Percentiles rank a stretch among this genome's conserved stretches.
Conservation (phyloP, 495 filamentous ascomycete genomes). For the Schizothecium vesticola region DNA sequence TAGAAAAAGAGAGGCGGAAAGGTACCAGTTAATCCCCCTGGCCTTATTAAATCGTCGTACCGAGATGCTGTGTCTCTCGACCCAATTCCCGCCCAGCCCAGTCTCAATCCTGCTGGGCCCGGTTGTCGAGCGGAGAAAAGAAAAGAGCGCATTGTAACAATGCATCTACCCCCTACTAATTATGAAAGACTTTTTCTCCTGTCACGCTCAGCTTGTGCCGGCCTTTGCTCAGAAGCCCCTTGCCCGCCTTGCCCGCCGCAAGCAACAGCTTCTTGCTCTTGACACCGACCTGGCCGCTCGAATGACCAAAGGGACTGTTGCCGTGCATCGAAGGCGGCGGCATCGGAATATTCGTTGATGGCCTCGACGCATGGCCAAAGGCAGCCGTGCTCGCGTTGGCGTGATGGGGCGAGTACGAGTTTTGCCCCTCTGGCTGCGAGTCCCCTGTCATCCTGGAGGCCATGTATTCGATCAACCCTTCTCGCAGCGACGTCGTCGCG, state of each 20-base stretch:
- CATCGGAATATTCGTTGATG: slow-evolving; percentile 24
- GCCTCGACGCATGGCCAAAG: slow-evolving; percentile 16
- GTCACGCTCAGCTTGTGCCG: slow-evolving; percentile 67
- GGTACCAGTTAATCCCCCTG: neutral
- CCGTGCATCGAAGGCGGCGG: slow-evolving; percentile 21
- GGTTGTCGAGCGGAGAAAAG: neutral
- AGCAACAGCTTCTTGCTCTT: slow-evolving; percentile 84
- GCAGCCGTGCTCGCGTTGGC: slow-evolving; percentile 28
- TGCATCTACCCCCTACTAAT: slow-evolving; percentile 5
- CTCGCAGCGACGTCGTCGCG: slow-evolving; percentile 21
- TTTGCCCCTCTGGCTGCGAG: slow-evolving; percentile 25
- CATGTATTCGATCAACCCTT: slow-evolving; percentile 24
- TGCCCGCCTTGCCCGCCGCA: slow-evolving; percentile 75
- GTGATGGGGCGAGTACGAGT: slow-evolving; percentile 49
- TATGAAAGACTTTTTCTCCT: slow-evolving; percentile 76
- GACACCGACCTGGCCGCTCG: slow-evolving; percentile 53
- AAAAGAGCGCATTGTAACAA: neutral
- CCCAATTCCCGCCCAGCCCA: slow-evolving; percentile 9
- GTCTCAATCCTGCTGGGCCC: neutral
- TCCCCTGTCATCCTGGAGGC: slow-evolving; percentile 9
- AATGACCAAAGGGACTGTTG: slow-evolving; percentile 31
- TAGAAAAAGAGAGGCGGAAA: neutral
- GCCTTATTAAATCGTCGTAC: neutral
- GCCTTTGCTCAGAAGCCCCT: slow-evolving; percentile 81
- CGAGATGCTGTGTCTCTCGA: neutral